These are phyloP conservation scores for Pythium brachiatum DNA, from an alignment of 352 stramenopile genomes.

Conservation along the genomic window DNA sequence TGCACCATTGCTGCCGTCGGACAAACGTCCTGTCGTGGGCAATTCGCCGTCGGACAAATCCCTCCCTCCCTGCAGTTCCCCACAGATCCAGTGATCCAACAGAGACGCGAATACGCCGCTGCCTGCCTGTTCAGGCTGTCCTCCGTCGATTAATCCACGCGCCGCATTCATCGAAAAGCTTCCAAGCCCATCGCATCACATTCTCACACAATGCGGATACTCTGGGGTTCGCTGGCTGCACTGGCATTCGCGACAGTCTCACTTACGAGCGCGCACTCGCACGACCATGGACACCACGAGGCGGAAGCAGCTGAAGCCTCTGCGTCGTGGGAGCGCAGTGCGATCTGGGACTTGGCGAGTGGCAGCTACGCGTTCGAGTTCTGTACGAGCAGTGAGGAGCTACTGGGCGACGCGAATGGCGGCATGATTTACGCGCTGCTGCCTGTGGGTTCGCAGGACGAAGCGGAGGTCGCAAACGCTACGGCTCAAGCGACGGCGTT, in stretches of 20 bases:
- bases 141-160: too few relatives aligned
- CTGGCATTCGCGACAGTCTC: background rate
- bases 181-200: background rate
- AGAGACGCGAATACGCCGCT: too few relatives aligned
- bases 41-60: conserved; percentile 5
- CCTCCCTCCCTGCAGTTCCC: background rate
- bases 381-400: conserved; percentile 7
- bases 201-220: background rate
- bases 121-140: too few relatives aligned
- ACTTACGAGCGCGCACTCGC: background rate
- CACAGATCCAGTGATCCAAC: background rate
- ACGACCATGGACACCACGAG: background rate
- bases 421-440: conserved; percentile 7
- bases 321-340: background rate
- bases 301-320: background rate
- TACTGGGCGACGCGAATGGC: background rate
- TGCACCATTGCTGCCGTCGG: background rate
- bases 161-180: background rate
- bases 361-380: conserved; percentile 6
- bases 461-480: background rate
- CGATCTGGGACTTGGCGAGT: background rate
- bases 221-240: background rate
- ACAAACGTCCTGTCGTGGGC: background rate
- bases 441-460: background rate
- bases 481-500: background rate